These are phyloP conservation scores for Chionographis japonica DNA, from an alignment of 106 monocot genomes.

Conservation along the genomic window DNA sequence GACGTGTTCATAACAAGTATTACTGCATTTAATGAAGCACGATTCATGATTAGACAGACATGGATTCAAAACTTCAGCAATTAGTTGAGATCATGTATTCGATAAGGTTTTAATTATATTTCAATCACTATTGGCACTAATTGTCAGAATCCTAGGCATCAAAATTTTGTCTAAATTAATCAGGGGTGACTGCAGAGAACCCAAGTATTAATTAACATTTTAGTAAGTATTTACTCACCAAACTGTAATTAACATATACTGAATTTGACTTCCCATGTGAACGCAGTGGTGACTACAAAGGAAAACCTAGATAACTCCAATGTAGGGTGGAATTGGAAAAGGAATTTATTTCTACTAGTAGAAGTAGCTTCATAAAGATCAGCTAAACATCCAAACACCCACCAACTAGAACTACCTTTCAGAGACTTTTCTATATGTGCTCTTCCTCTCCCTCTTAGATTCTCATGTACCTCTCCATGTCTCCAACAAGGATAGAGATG, in stretches of 20 bases:
- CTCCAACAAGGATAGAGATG: slow-evolving; percentile 11
- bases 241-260: too few species aligned
- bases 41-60: neutral
- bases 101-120: neutral
- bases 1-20: neutral
- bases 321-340: too few species aligned
- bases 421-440: neutral
- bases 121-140: too few species aligned
- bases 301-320: too few species aligned
- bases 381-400: neutral
- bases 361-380: neutral
- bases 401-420: neutral
- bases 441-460: neutral
- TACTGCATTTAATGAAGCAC: neutral
- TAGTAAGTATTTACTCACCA: too few species aligned
- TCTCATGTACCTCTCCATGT: slow-evolving; percentile 11
- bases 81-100: neutral
- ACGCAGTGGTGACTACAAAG: too few species aligned
- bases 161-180: too few species aligned
- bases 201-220: too few species aligned
- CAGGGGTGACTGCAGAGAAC: too few species aligned
- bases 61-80: neutral
- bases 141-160: too few species aligned
- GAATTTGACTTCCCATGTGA: too few species aligned
- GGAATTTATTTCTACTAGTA: neutral